Evolutionary conservation across 179 eudicot genomes (phyloP), one percentile per base, ranked within the genome.

Genomic region (Beta corolliflora): DNA sequence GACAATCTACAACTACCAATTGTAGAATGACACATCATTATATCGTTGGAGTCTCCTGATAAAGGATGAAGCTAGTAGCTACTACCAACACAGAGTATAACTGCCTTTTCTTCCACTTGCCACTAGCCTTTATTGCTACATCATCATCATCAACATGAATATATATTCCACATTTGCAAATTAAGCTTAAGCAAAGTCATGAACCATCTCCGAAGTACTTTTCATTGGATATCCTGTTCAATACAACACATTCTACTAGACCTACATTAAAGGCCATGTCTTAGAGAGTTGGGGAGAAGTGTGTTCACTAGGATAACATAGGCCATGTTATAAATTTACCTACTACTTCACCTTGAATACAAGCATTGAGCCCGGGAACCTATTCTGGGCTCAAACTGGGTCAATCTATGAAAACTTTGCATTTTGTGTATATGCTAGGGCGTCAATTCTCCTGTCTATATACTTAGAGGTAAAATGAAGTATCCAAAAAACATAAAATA

Each of bases 151-250:
- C 48, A 53, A 66, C 14, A 9, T 53, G 31, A 23, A 21, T 9
- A 50, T n/a, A 7, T 36, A 55, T 19, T 82, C 59, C 72, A 9
- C 13, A 41, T 81, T 59, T 44, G 77, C 80, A 50, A 54, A 29
- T 63, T 76, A 72, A 60, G 23, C 52, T 25, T 80, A 48, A 76
- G 18, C 31, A 31, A 58, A 69, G 46, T 46, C 56, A 25, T 11
- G 69, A 56, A 79, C 29, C 25, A 66, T 67, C 74, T 76, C 41
- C 29, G 55, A 66, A 66, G 77, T 7, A 67, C 50, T 82, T 74
- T 55, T 10, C 60, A 61, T 73, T 73, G 78, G 59, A 53, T 36
- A 61, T 52, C 45, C 60, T 19, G 58, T 31, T 52, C 44, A 53
- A 15, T 11, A 23, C 0, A 53, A 23, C 9, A 72, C 11, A 50